These are phyloP conservation scores for Cordyceps sp. DNA, from an alignment of 2,329 filamentous ascomycete species.

Conservation along the genomic window DNA sequence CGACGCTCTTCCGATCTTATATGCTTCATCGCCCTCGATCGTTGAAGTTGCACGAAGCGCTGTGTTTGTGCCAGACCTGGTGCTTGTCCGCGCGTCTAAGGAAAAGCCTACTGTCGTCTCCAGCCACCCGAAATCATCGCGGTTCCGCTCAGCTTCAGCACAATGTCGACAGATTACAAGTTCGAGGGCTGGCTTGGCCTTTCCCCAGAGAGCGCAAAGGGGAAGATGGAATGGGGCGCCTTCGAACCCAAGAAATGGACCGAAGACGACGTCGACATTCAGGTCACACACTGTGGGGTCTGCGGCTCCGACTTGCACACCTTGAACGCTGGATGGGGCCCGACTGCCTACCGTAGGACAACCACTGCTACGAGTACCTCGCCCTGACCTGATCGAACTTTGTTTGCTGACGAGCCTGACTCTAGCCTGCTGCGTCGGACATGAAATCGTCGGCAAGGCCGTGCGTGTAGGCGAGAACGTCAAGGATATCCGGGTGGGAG, in stretches of 20 bases:
- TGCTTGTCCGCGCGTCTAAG: too few relatives aligned
- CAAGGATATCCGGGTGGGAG: conserved; percentile 37
- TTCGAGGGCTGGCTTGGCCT: conserved; percentile 35
- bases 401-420: too few relatives aligned
- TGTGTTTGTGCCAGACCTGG: too few relatives aligned
- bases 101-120: too few relatives aligned
- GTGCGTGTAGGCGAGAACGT: conserved; percentile 34
- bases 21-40: too few relatives aligned
- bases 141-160: too few relatives aligned
- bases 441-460: conserved; percentile 47
- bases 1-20: too few relatives aligned
- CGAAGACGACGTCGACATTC: conserved; percentile 48
- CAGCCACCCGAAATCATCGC: too few relatives aligned
- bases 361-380: too few relatives aligned
- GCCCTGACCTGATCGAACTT: too few relatives aligned
- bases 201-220: conserved; percentile 21
- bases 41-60: too few relatives aligned
- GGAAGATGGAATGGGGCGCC: conserved; percentile 36
- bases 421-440: conserved; percentile 28
- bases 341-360: too few relatives aligned
- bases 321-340: conserved; percentile 32
- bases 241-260: conserved; percentile 50
- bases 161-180: conserved; percentile 21
- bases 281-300: conserved; percentile 48
- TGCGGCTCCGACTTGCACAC: conserved; percentile 47